Base-by-base conservation (phyloP, 768 basidiomycete genomes). In the Leucocoprinus leucothites region DNA sequence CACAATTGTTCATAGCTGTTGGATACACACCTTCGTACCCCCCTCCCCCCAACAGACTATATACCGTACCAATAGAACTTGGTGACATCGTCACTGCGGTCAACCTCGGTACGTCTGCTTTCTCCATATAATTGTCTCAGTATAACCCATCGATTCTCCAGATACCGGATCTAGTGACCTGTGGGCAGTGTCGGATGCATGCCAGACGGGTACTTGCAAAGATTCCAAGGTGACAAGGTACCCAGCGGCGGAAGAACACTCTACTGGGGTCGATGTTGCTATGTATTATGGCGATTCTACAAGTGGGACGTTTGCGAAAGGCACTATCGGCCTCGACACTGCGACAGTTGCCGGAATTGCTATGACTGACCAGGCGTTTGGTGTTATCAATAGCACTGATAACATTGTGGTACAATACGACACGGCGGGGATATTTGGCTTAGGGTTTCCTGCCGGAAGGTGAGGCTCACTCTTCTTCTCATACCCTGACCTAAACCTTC, bases 91-190 rank as follows among this genome's bases (percentile, higher is more conserved):
- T 68, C 26, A 58, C 65, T 21, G 62, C 69, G 14, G 63, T 71
- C 38, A 69, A 71, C 51, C 58, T 71, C 22, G 71, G 70, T 38
- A 13, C 16, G 16, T 72, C 8, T 22, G 64, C 47, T 7, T 34
- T 19, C 31, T 34, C 7, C 2, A 4, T 21, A 1, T 19, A n/a
- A 13, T 28, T 35, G n/a, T 3, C 22, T 5, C 3, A 21, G 14
- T 18, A 31, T 19, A 38, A 31, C 58, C 21, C 11, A 48, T 9
- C 19, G 9, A 24, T 2, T 2, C 9, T 11, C 11, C 48, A 86
- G 86, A 88, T 61, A 87, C 87, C 2, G 87, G 87, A 19, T 88
- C 87, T 3, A 81, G 84, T 34, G 86, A 89, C 60, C 67, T 88
- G 7, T 89, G 87, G 87, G 76, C 86, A 3, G 67, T 84, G 21